Evolutionary conservation across 2,329 filamentous ascomycete species (phyloP), one percentile per base, ranked within the genome.

Genomic region (Beauveria sp.): DNA sequence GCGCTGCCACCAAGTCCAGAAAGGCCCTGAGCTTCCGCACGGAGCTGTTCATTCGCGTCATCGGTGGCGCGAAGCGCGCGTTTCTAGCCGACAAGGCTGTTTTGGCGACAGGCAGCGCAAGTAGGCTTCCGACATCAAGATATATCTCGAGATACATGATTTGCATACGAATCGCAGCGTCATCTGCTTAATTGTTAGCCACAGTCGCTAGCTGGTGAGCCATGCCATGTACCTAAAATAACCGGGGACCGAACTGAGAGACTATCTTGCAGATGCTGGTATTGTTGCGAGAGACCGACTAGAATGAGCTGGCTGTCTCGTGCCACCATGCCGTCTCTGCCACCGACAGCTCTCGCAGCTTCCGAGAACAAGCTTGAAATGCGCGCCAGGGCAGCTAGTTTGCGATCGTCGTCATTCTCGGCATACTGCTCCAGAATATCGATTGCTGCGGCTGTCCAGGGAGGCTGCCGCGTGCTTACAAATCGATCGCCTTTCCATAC

Each of bases 71-170:
- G 22, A 55, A 60, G 28, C 61, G 51, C 28, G 45, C 26, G 18
- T 46, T 50, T 20, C 54, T 48, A 28, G 63, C 55, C 3, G 34
- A 46, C 60, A 55, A 26, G 18, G 61, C 42, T 26, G 63, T 49
- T 56, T 48, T 61, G 40, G 42, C 50, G 7, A 53, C 61, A n/a
- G 63, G 63, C 20, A 64, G 62, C 16, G 60, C 48, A n/a, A 62
- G 54, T 12, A 64, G 28, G 28, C 61, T 51, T 18, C 63, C 63
- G 31, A 49, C 24, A n/a, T 64, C 60, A 20, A 64, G 63, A n/a
- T 63, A 64, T 8, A 60, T 43, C 9, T 64, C 63, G 40, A 64
- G 34, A 42, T 56, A 64, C 20, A 64, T 28, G 28, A 42, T 45
- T 24, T 64, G 63, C 53, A 64, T 48, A 5, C 42, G 60, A 46